Evolutionary conservation across 2,329 filamentous ascomycete species (phyloP).

Genomic region (Nemania sp.): DNA sequence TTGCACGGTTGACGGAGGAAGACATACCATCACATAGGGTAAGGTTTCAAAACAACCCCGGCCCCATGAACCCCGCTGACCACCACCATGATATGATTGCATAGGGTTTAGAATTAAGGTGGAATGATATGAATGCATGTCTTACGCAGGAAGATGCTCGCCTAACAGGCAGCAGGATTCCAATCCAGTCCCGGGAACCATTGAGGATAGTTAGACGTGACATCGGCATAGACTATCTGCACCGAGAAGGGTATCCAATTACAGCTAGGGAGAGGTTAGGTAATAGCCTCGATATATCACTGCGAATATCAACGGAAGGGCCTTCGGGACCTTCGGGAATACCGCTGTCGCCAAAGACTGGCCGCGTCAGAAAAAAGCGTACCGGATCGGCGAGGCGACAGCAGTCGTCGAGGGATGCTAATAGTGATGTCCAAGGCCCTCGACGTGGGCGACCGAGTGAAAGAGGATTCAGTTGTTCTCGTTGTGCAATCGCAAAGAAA

Average conservation of each 20-base stretch:
- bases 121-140: neutral
- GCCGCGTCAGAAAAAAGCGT: slow-evolving; percentile 16
- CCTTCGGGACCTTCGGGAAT: too few species aligned
- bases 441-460: slow-evolving; percentile 31
- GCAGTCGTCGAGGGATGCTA: neutral
- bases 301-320: neutral
- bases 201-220: neutral
- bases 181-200: neutral
- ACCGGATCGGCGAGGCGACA: neutral
- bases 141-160: neutral
- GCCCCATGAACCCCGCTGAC: slow-evolving; percentile 14
- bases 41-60: slow-evolving; percentile 15
- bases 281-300: slow-evolving; percentile 25
- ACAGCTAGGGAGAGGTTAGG: neutral
- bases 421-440: neutral
- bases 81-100: slow-evolving; percentile 18
- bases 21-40: neutral
- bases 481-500: slow-evolving; percentile 31
- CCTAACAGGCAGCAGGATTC: neutral
- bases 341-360: neutral
- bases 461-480: slow-evolving; percentile 31
- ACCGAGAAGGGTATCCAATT: slow-evolving; percentile 2
- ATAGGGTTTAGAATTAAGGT: slow-evolving; percentile 5
- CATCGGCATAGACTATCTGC: neutral
- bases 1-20: slow-evolving; percentile 6